Conservation (phyloP, 192 early-diverging fungal species). For the Podila verticillata region DNA sequence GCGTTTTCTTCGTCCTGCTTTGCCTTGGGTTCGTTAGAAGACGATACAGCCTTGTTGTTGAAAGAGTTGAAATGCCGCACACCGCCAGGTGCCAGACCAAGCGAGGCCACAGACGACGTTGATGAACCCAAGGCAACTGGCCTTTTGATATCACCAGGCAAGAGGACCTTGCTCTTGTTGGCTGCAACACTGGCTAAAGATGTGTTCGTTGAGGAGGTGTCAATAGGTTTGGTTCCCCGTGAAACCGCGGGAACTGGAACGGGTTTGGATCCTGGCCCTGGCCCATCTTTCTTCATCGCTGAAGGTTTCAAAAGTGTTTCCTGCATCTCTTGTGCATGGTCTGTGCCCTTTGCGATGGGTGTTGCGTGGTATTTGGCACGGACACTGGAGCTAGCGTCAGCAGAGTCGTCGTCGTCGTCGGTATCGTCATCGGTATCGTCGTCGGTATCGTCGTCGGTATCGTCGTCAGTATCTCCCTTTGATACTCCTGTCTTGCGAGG, state of each 20-base stretch:
- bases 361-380: background rate
- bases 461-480: background rate
- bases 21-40: background rate
- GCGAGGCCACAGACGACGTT: background rate
- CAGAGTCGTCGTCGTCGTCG: constrained; percentile 15
- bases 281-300: constrained; percentile 9
- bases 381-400: background rate
- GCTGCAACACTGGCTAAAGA: constrained; percentile 8
- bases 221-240: background rate
- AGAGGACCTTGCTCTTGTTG: constrained; percentile 31
- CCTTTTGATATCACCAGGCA: constrained; percentile 3
- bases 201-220: background rate
- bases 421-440: constrained; percentile 31
- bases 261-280: background rate
- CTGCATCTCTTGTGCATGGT: background rate
- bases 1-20: background rate
- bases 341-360: too few species aligned
- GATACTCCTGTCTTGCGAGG: constrained; percentile 12
- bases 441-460: constrained; percentile 10
- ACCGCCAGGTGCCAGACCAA: constrained; percentile 2
- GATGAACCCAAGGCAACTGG: background rate
- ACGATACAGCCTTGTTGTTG: constrained; percentile 5
- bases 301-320: constrained; percentile 31
- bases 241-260: background rate
- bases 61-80: constrained; percentile 12